Base-by-base conservation (phyloP, 495 filamentous ascomycete genomes). In the Aspergillus ellipticus region DNA sequence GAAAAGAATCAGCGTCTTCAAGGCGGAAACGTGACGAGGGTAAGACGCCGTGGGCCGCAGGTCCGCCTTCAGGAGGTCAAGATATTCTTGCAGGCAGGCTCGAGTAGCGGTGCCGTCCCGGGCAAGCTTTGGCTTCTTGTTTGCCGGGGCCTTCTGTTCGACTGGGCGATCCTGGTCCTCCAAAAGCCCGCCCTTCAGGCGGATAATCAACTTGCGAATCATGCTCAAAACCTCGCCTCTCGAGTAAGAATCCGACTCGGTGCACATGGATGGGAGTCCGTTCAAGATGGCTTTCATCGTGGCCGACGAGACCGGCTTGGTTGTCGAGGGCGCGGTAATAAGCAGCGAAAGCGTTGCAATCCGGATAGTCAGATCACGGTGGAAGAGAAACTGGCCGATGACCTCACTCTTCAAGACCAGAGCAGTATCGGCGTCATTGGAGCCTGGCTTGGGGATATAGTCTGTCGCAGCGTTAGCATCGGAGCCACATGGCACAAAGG, bases 231-330 rank as follows among this genome's bases (percentile, higher is more conserved):
- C 74, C 56, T 94, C 89, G 37, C 90, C 85, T 49, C 93, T 82
- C 55, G 88, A 80, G 58, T 91, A 87, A 7, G 93, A 83, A 61
- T 96, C 89, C n/a, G 87, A 84, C 56, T 96, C 91, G 4, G 86
- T 81, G 70, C 92, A 85, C 49, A 95, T 83, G 2, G 83, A 78
- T 3, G 82, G 76, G 0, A 97, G 71, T 33, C 85, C 79, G 39
- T 65, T 71, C 37, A 80, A 70, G 21, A 96, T 77, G 2, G 84
- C 76, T n/a, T 60, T 57, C 2, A 92, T 77, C 0, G 85, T 79
- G 41, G 66, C 72, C 3, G 72, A 45, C 0, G 85, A 82, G 16
- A 93, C 82, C 8, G 90, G 88, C 24, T 83, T 85, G 3, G 88
- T 86, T 0, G 84, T 83, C 6, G 86, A 82, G 7, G 82, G 79